Base-by-base conservation (phyloP, 805 yeast species). In the Teunomyces kruisii region DNA sequence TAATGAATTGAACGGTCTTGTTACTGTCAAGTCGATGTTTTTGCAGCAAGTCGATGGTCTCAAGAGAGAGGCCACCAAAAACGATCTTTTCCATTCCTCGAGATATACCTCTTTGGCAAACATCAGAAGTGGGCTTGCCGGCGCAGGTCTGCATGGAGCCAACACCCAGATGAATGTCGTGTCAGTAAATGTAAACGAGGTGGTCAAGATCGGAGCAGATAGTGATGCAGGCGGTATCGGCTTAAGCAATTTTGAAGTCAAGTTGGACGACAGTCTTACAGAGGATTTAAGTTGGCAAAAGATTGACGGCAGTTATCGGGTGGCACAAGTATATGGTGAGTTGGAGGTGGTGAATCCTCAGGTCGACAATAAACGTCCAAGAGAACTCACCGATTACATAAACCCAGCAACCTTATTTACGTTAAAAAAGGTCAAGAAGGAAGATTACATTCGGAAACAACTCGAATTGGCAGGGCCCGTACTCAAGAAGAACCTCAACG, bases 321-420 rank as follows among this genome's bases (percentile, higher is more conserved):
- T 92, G 26, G 89, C 97, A 0, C 91, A 88, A 55, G 84, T 92
- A 6, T 70, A 76, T 35, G 98, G 97, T 32, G 80, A 77, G 49
- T 67, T 86, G 40, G 74, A 70, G 42, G 50, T 70, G 32, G 55
- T 54, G 16, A 59, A 62, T 49, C 59, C 56, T 41, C 48, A 41
- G 16, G 28, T 42, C 7, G 50, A 46, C 30, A 44, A 41, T 27
- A 58, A 53, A 46, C 50, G 50, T 36, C 54, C 54, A 44, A 53
- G 53, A 47, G 36, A 44, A 47, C 54, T 54, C 15, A 48, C 46
- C 31, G 72, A 67, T 42, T 58, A 58, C 37, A 51, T 68, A 15
- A 67, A 64, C 42, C 53, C 66, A 8, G 48, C 63, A 3, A 63
- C 70, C 10, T 57, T 58, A 40, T 68, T 67, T 49, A 56, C 67